Base-by-base conservation (phyloP, 1,284 basidiomycete species). In the Flammula alnicola region DNA sequence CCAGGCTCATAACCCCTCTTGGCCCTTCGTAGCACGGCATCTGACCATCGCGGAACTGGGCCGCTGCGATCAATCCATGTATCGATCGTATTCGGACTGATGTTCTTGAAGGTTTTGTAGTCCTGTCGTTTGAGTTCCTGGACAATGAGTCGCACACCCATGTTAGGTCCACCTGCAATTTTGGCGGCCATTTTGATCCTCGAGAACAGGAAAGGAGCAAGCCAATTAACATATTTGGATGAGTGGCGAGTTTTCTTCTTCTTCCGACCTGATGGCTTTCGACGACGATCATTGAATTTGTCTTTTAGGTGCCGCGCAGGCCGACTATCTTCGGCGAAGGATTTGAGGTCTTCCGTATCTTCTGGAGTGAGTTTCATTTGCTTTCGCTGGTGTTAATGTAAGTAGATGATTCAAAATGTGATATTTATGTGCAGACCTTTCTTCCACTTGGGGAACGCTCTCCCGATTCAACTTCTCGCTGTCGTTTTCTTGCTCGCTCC, bases 61-160 rank as follows among this genome's bases (percentile, higher is more conserved):
- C 26, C 16, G 8, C 22, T 27, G 4, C 40, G 49, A 40, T 23
- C 23, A 25, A 47, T 56, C 58, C 25, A 62, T 59, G 56, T 57
- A 60, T 19, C 47, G 11, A 6, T 50, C 49, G 27, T 42, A 3
- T 26, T 19, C 6, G 25, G 40, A 29, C 8, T n/a, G n/a, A 42
- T 11, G 7, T 16, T 17, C 12, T 7, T 16, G 16, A 42, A 42
- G 1, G 25, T 10, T 5, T 16, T 23, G 20, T 5, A 10, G 14
- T 42, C 40, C 10, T 17, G 11, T 11, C 4, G 16, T 14, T 42
- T 8, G 1, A 42, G 27, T 5, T 2, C 40, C 25, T 19, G 9
- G 2, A 26, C 22, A 11, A 42, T 42, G 3, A 16, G 3, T 25
- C 2, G 10, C 4, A 25, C 19, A 4, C n/a, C 10, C 40, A 26